Conservation (phyloP, 2,329 filamentous ascomycete genomes). For the Metarhizium robertsii region DNA sequence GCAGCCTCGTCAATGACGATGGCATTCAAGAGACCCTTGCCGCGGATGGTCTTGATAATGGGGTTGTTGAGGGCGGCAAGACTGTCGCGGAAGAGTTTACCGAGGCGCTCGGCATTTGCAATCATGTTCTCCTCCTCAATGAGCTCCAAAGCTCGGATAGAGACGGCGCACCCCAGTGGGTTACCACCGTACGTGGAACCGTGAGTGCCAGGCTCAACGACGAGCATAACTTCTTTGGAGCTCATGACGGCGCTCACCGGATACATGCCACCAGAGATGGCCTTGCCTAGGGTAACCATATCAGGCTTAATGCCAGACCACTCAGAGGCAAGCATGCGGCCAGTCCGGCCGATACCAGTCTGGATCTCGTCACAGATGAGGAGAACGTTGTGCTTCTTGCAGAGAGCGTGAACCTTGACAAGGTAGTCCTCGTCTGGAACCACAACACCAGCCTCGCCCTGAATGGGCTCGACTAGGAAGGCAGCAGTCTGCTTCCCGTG, state of each 20-base stretch:
- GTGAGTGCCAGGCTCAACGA: slow-evolving; percentile 91
- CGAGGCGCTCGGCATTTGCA: slow-evolving; percentile 70
- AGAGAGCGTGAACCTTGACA: slow-evolving; percentile 67
- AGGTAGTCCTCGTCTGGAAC: slow-evolving; percentile 90
- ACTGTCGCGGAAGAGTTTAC: slow-evolving; percentile 73
- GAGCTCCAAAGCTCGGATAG: slow-evolving; percentile 88
- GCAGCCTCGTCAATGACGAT: slow-evolving; percentile 90
- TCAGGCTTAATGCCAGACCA: slow-evolving; percentile 96
- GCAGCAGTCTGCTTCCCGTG: slow-evolving; percentile 82
- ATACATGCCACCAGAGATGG: slow-evolving; percentile 97
- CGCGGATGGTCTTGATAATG: slow-evolving; percentile 73
- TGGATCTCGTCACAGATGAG: slow-evolving; percentile 98
- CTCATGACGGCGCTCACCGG: slow-evolving; percentile 91
- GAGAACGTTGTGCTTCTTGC: slow-evolving; percentile 90
- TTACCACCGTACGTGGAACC: slow-evolving; percentile 98
- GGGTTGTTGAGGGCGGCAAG: slow-evolving; percentile 67
- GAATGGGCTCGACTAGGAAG: slow-evolving; percentile 92
- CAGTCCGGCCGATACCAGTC: slow-evolving; percentile 91
- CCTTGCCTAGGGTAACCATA: slow-evolving; percentile 89
- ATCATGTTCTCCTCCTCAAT: slow-evolving; percentile 87
- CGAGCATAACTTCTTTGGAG: slow-evolving; percentile 86
- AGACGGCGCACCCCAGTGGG: slow-evolving; percentile 88
- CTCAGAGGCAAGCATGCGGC: slow-evolving; percentile 85
- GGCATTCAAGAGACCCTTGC: slow-evolving; percentile 91
- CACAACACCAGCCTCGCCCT: slow-evolving; percentile 94